Evolutionary conservation across 352 stramenopile genomes (phyloP).

Genomic region (Pythium pyrilobum): DNA sequence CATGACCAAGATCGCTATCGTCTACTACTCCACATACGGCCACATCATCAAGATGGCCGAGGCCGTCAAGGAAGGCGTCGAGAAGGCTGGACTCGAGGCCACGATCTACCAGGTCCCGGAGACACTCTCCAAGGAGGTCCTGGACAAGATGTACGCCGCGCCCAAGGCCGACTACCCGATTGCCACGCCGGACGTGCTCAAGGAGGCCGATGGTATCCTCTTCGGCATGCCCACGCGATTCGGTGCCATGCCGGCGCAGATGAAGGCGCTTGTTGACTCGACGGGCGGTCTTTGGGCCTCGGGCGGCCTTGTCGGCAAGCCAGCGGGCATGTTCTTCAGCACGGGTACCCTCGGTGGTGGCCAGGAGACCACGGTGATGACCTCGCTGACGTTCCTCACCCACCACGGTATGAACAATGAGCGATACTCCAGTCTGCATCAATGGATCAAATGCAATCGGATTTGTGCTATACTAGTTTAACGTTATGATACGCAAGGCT

Average conservation of each 20-base stretch:
- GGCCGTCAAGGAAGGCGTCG: conserved; percentile 62
- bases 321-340: conserved; percentile 56
- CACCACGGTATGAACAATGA: conserved; percentile 79
- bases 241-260: conserved; percentile 52
- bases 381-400: conserved; percentile 48
- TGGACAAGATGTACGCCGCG: conserved; percentile 77
- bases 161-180: conserved; percentile 66
- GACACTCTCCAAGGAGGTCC: conserved; percentile 70
- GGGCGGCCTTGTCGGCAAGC: conserved; percentile 56
- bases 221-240: conserved; percentile 86
- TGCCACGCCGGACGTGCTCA: conserved; percentile 48
- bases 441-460: too few relatives aligned
- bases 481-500: too few relatives aligned
- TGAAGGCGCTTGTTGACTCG: conserved; percentile 68
- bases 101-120: conserved; percentile 75
- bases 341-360: conserved; percentile 52
- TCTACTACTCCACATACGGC: conserved; percentile 85
- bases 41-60: conserved; percentile 76
- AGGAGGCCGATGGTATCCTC: conserved; percentile 76
- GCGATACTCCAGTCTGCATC: too few relatives aligned
- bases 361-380: conserved; percentile 65
- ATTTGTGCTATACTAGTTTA: too few relatives aligned
- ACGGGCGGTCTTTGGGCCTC: conserved; percentile 52
- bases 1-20: conserved; percentile 72
- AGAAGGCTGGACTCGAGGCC: conserved; percentile 51